phyloP scores from a whole-genome alignment of 768 basidiomycete genomes.

The Inosperma sp. region DNA sequence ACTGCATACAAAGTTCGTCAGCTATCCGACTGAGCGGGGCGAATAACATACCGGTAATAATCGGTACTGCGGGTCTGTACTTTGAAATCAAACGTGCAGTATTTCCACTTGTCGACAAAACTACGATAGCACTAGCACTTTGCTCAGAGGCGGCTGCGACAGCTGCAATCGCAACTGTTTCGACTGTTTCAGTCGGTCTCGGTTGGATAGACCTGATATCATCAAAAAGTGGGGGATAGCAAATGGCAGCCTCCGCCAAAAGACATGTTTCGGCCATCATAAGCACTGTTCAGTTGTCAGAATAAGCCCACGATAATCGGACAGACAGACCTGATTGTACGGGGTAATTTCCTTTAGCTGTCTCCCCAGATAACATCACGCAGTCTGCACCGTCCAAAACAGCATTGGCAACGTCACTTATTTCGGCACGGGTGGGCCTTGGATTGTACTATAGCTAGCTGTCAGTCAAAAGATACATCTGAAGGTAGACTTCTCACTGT shows the following conservation, averaged over 20 bases:
- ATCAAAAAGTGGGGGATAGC: slow-evolving; percentile 91
- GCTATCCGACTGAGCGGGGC: not conserved
- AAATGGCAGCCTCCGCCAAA: slow-evolving; percentile 92
- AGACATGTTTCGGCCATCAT: slow-evolving; percentile 99
- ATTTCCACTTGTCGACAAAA: slow-evolving; percentile 94
- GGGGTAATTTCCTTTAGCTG: slow-evolving; percentile 96
- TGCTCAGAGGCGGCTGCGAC: slow-evolving; percentile 96
- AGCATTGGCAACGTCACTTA: slow-evolving; percentile 99
- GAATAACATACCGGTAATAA: slow-evolving; percentile 74
- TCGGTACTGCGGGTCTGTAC: slow-evolving; percentile 89
- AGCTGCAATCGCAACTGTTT: slow-evolving; percentile 94
- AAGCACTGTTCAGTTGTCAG: slow-evolving; percentile 52
- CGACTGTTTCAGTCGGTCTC: slow-evolving; percentile 88
- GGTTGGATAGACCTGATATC: slow-evolving; percentile 75
- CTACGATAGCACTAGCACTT: slow-evolving; percentile 89
- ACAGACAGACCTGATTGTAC: slow-evolving; percentile 76
- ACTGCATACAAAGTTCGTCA: slow-evolving; percentile 43
- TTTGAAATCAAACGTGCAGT: slow-evolving; percentile 95
- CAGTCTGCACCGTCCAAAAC: slow-evolving; percentile 98
- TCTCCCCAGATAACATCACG: slow-evolving; percentile 99
- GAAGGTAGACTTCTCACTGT: slow-evolving; percentile 49
- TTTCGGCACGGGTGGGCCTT: slow-evolving; percentile 95
- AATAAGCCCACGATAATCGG: slow-evolving; percentile 3
- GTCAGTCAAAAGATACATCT: not conserved
- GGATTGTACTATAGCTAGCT: slow-evolving; percentile 78